Percentiles rank a stretch among this genome's conserved stretches.
Conservation (phyloP, 139 green algal genomes). For the Tetratostichococcus sp. region DNA sequence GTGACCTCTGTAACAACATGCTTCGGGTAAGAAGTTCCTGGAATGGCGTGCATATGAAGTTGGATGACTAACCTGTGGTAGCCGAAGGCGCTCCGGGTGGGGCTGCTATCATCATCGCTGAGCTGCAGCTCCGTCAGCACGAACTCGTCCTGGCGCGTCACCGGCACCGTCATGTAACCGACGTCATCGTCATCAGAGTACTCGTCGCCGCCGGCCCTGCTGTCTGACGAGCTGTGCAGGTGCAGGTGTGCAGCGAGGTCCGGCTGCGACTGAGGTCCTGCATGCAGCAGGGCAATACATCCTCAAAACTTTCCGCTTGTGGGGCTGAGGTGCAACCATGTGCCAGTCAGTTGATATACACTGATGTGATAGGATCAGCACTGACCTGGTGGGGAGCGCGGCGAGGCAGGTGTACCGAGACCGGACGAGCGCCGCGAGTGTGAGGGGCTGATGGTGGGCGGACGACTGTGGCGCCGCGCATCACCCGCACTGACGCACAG, state of each 20-base stretch:
- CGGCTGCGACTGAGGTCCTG: neutral
- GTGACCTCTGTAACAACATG: neutral
- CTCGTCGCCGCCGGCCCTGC: slow-evolving; percentile 51
- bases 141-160: slow-evolving; percentile 48
- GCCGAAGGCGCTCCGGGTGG: slow-evolving; percentile 12
- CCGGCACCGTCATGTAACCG: slow-evolving; percentile 44
- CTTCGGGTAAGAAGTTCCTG: neutral
- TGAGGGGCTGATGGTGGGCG: neutral
- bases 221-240: too few relatives aligned
- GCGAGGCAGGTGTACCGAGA: neutral
- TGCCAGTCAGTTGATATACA: too few relatives aligned
- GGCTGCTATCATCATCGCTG: slow-evolving; percentile 26
- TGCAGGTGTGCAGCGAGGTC: slow-evolving; percentile 4
- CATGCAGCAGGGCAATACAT: neutral
- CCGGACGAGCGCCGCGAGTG: neutral
- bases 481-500: neutral
- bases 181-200: slow-evolving; percentile 59
- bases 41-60: neutral
- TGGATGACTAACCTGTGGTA: neutral
- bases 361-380: neutral
- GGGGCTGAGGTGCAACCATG: too few relatives aligned
- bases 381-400: neutral
- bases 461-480: neutral
- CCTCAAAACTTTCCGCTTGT: neutral
- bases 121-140: slow-evolving; percentile 43